Conservation (phyloP, 2,329 filamentous ascomycete species). For the Colletotrichum scovillei region DNA sequence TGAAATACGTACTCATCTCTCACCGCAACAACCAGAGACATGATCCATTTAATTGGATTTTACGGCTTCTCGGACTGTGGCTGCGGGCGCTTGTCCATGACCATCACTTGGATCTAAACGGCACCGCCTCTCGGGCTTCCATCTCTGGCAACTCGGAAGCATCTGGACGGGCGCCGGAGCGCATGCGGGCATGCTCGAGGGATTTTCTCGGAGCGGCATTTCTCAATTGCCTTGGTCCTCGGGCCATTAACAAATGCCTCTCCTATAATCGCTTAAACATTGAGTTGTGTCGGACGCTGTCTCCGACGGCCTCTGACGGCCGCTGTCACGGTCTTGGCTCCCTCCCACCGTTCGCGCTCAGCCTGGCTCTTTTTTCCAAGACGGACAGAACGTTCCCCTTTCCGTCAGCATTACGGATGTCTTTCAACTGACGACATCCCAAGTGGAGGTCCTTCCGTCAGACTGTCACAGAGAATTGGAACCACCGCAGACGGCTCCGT, state of each 20-base stretch:
- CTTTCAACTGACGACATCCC: neutral
- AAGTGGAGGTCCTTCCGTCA: neutral
- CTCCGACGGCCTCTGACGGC: constrained; percentile 13
- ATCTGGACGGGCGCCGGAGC: constrained; percentile 21
- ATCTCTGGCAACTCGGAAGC: constrained; percentile 23
- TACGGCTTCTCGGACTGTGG: constrained; percentile 11
- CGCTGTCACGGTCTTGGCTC: constrained; percentile 30
- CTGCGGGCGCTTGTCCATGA: constrained; percentile 22
- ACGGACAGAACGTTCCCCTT: neutral
- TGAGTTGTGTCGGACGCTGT: neutral
- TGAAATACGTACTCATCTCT: constrained; percentile 10
- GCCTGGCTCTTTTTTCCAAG: neutral
- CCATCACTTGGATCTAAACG: neutral
- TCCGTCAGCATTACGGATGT: constrained; percentile 17
- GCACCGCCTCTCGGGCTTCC: constrained; percentile 23
- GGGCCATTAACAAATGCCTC: neutral
- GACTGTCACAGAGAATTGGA: neutral
- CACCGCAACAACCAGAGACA: constrained; percentile 29
- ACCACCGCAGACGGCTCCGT: neutral
- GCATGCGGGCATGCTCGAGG: constrained; percentile 16
- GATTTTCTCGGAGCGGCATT: constrained; percentile 13
- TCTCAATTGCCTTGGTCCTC: neutral
- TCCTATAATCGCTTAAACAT: neutral
- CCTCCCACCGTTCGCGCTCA: constrained; percentile 25
- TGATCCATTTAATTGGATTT: constrained; percentile 33